Conservation (phyloP, 2,329 filamentous ascomycete genomes). For the Diplodia seriata region DNA sequence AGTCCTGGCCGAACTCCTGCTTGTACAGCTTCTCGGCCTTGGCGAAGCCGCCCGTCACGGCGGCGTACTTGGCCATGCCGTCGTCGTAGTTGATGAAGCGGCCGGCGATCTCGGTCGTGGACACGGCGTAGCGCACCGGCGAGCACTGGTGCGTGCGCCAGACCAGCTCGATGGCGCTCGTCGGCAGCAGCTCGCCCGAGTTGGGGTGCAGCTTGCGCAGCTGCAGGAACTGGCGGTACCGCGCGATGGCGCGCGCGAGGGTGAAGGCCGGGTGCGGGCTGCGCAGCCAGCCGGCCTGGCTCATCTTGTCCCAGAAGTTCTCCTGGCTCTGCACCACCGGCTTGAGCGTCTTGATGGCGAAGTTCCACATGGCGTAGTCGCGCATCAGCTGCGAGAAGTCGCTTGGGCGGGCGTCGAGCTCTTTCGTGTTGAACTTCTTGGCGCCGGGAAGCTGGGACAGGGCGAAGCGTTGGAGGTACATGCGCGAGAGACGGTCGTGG, state of each 20-base stretch:
- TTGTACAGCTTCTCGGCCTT: slow-evolving; percentile 43
- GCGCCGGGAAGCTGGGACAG: slow-evolving; percentile 21
- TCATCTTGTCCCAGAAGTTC: slow-evolving; percentile 53
- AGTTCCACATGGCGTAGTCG: slow-evolving; percentile 25
- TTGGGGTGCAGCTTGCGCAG: slow-evolving; percentile 43
- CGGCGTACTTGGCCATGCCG: slow-evolving; percentile 40
- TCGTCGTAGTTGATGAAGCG: slow-evolving; percentile 52
- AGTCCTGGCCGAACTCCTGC: slow-evolving; percentile 47
- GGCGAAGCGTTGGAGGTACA: slow-evolving; percentile 21
- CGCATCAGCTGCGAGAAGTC: slow-evolving; percentile 28
- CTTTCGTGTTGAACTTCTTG: slow-evolving; percentile 17
- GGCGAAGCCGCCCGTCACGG: slow-evolving; percentile 40
- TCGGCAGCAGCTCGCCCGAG: slow-evolving; percentile 48
- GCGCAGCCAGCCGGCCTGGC: slow-evolving; percentile 49
- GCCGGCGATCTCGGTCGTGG: slow-evolving; percentile 35
- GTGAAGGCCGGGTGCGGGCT: slow-evolving; percentile 48
- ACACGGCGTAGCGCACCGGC: slow-evolving; percentile 39
- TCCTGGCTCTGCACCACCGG: slow-evolving; percentile 49
- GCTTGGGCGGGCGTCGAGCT: slow-evolving; percentile 22
- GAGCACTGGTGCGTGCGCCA: slow-evolving; percentile 56
- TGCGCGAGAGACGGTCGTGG: slow-evolving; percentile 27
- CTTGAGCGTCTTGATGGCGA: slow-evolving; percentile 36
- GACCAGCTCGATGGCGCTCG: slow-evolving; percentile 52
- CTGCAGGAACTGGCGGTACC: slow-evolving; percentile 51
- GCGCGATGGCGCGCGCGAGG: slow-evolving; percentile 44